Evolutionary conservation across 2,329 filamentous ascomycete genomes (phyloP), one percentile per base, ranked within the genome.

Genomic region (Colletotrichum simmondsii): DNA sequence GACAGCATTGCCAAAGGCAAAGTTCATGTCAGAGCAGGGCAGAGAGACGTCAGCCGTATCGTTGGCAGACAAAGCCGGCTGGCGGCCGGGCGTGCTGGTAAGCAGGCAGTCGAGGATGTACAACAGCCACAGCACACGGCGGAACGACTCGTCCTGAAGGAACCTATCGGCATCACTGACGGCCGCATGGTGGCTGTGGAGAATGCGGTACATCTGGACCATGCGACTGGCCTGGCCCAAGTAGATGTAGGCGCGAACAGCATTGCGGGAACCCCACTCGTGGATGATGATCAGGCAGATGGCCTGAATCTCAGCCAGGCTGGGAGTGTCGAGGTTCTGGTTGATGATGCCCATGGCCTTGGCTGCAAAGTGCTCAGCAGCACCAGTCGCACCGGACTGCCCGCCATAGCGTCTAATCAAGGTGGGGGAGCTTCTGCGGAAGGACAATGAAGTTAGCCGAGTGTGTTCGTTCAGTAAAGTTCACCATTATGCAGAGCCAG

Each of bases 71-170:
- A 91, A 81, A 5, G 89, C 88, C 2, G 89, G 85, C 76, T 88
- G 88, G 32, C 89, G 89, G 64, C 89, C 89, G 14, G 89, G 89
- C 66, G 89, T 91, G 82, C 88, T 90, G 22, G 89, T 91, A 56
- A 91, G 81, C 75, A 91, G 87, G 78, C 89, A 91, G 79, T 91
- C 89, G 59, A 91, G 85, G 56, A 91, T 88, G 79, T 91, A 91
- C 75, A 91, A 88, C 67, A 91, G 84, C 89, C 89, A 91, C 61
- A 91, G 80, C 3, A 89, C 90, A 46, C 89, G 88, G 63, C 89
- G 88, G 79, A 90, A 88, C 0, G 88, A 89, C 79, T 91, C 89
- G 60, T 91, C 89, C 75, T 89, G 87, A 14, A 90, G 85, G 78
- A 91, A 91, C 76, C 88, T 87, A 75, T 91, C 89, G n/a, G 86